A percentile compares a stretch with the other conserved stretches of the same genome.
Conservation (phyloP, 1,284 basidiomycete species). For the Ustilago nuda region DNA sequence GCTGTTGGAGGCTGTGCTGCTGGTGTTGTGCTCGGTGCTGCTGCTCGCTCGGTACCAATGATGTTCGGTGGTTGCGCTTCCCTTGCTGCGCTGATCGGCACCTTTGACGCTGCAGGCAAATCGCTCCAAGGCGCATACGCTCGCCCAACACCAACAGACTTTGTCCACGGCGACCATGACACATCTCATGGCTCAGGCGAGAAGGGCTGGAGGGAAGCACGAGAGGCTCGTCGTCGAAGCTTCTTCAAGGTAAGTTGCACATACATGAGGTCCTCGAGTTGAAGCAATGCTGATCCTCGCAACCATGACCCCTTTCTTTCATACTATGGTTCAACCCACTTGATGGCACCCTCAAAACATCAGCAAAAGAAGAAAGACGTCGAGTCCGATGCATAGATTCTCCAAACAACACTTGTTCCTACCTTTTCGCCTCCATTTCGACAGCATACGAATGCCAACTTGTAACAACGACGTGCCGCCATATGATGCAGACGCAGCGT, state of each 20-base stretch:
- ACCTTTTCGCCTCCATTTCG: neutral
- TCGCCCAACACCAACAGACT: constrained; percentile 40
- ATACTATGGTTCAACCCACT: neutral
- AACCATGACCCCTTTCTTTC: neutral
- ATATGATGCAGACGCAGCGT: neutral
- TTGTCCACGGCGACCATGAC: constrained; percentile 35
- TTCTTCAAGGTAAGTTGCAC: constrained; percentile 71
- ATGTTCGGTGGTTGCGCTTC: constrained; percentile 84
- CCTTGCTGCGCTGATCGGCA: constrained; percentile 83
- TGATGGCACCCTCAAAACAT: neutral
- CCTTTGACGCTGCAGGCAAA: constrained; percentile 83
- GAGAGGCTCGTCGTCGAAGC: constrained; percentile 70
- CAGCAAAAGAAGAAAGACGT: constrained; percentile 53
- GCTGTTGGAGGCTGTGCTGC: constrained; percentile 91
- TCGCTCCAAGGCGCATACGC: constrained; percentile 51
- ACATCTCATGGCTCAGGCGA: constrained; percentile 65
- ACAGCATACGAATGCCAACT: constrained; percentile 10
- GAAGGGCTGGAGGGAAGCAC: constrained; percentile 69
- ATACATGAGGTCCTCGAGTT: neutral
- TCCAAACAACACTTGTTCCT: neutral
- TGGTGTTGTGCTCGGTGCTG: constrained; percentile 87
- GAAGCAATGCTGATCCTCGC: constrained; percentile 1
- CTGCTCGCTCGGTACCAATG: constrained; percentile 85
- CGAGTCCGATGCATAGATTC: constrained; percentile 49
- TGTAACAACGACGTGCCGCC: neutral